Base-by-base conservation (phyloP, 768 basidiomycete genomes). In the Tylopilus rubrobrunneus region DNA sequence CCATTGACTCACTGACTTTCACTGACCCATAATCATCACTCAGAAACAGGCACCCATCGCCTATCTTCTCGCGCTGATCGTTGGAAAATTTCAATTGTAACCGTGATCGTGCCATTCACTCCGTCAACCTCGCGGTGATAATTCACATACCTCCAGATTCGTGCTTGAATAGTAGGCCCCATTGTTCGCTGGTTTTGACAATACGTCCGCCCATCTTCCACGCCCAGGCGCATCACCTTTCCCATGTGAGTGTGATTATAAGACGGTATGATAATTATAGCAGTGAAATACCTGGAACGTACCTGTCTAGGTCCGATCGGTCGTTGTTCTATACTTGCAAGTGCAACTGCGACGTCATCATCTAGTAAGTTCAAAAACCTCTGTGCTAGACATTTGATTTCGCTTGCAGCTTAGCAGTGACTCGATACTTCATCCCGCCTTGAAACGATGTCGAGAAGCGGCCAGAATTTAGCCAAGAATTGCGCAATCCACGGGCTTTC, bases 151-250 rank as follows among this genome's bases (percentile, higher is more conserved):
- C 60, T 44, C 47, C 34, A 31, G 31, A 31, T 31, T 49, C 7
- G 44, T 45, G 2, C 42, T 23, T 45, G 42, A 47, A 57, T 46
- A 9, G 28, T 36, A 14, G 11, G 5, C 19, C 29, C 52, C 61
- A 62, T 62, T 62, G 62, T 62, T 53, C 57, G 62, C 62, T 53
- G 31, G 9, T 60, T 63, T 62, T 36, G 56, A 59, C 37, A 7
- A 15, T 34, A 34, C 14, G 11, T 34, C 14, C 34, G 14, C 34
- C 31, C 48, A 27, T 50, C 51, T 49, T 52, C 31, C 42, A 41
- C 44, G 57, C 44, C 37, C 43, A 17, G 14, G 28, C 28, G 46
- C 39, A 49, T 56, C 55, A 34, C 29, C 8, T 23, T 25, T 41
- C 19, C 19, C 21, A 34, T 17, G 33, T 36, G 47, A 7, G 45